phyloP scores from a whole-genome alignment of 2,329 filamentous ascomycete species.

The Dryadomyces sulphureus region DNA sequence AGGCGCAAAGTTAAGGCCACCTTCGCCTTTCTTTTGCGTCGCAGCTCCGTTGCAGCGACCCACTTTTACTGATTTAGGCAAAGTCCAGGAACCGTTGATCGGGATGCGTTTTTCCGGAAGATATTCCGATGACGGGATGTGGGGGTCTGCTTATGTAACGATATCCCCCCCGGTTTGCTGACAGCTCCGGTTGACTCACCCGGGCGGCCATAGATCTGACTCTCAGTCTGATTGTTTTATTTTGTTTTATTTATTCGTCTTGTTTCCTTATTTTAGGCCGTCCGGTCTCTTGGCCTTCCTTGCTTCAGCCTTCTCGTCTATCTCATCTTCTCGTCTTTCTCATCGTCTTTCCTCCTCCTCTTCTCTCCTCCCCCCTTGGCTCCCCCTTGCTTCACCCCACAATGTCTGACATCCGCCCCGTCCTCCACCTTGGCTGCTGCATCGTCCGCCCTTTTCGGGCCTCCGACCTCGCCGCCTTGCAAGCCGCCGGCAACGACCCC shows the following conservation, averaged over 20 bases:
- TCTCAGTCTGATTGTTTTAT: background rate
- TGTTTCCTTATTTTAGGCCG: background rate
- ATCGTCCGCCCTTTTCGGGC: conserved; percentile 25
- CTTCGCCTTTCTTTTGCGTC: background rate
- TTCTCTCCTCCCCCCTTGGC: too few relatives aligned
- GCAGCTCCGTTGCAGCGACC: background rate
- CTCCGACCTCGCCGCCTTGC: conserved; percentile 22
- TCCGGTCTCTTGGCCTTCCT: background rate
- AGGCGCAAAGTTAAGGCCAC: background rate
- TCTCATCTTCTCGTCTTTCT: background rate
- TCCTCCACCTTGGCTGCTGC: conserved; percentile 17
- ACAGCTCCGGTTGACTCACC: too few relatives aligned
- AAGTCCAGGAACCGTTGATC: conserved; percentile 6
- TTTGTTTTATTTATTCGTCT: background rate
- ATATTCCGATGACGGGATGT: too few relatives aligned
- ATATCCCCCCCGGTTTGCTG: too few relatives aligned
- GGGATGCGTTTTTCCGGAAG: conserved; percentile 5
- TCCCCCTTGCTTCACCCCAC: background rate
- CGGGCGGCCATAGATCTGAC: too few relatives aligned
- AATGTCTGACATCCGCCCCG: conserved; percentile 7
- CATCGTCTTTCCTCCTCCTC: background rate
- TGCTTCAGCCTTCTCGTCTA: background rate
- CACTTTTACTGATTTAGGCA: background rate
- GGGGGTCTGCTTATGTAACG: too few relatives aligned
- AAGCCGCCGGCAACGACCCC: conserved; percentile 22